Conservation (phyloP, 148 eudicot genomes). For the Rheum nobile region DNA sequence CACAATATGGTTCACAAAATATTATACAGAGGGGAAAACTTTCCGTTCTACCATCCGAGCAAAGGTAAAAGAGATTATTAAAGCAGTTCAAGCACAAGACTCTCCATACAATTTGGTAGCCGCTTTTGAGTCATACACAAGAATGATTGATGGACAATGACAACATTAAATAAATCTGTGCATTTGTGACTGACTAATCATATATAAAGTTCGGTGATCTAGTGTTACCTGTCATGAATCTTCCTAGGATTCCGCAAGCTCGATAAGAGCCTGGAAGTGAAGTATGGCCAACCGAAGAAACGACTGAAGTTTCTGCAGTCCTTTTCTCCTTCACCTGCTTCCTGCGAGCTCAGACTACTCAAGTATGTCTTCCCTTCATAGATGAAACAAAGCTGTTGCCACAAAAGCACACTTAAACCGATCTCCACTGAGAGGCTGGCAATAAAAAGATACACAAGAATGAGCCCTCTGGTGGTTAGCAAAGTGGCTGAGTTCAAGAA, state of each 20-base stretch:
- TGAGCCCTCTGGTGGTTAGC: constrained; percentile 52
- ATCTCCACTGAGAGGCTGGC: constrained; percentile 69
- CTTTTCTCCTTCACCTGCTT: constrained; percentile 29
- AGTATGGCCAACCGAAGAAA: constrained; percentile 58
- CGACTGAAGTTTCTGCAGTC: constrained; percentile 63
- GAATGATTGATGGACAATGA: not conserved
- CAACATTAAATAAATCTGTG: not conserved
- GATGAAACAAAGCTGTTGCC: constrained; percentile 86
- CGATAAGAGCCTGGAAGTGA: constrained; percentile 32
- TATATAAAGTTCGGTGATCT: not conserved
- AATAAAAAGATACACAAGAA: constrained; percentile 72
- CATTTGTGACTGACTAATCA: not conserved
- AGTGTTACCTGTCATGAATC: constrained; percentile 39
- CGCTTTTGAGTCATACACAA: not conserved
- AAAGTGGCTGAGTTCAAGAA: constrained; percentile 50
- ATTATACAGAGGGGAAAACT: not conserved
- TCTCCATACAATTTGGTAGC: not conserved
- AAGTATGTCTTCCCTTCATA: constrained; percentile 79
- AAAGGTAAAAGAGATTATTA: not conserved
- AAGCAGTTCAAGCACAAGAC: not conserved
- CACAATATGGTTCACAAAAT: not conserved
- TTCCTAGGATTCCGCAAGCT: constrained; percentile 44
- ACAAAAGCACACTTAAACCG: constrained; percentile 71
- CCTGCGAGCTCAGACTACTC: constrained; percentile 49
- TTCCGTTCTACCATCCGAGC: not conserved